A percentile compares a stretch with the other conserved stretches of the same genome.
These are phyloP conservation scores for Ensete glaucum DNA, from an alignment of 176 grass and related monocot genomes.

Conservation along the genomic window DNA sequence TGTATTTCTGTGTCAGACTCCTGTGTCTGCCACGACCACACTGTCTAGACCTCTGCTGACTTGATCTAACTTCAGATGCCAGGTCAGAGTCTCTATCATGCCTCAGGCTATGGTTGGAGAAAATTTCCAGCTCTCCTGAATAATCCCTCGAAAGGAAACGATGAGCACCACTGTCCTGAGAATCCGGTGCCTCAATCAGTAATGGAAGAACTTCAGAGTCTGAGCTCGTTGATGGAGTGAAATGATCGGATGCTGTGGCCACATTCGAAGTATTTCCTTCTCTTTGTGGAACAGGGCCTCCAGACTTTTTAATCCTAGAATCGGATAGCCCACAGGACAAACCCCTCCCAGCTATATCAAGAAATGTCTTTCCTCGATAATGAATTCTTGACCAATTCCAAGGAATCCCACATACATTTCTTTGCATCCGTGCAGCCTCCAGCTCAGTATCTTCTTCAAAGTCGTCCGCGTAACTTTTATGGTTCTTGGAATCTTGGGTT, in stretches of 20 bases:
- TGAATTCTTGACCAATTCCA: conserved; percentile 99
- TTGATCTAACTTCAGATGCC: conserved; percentile 40
- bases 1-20: conserved; percentile 77
- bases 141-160: conserved; percentile 31
- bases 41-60: conserved; percentile 24
- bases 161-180: conserved; percentile 21
- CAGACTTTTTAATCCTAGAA: conserved; percentile 40
- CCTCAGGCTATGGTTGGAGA: conserved; percentile 44
- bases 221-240: conserved; percentile 45
- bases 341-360: conserved; percentile 80
- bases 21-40: conserved; percentile 38
- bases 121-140: conserved; percentile 76
- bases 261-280: conserved; percentile 42
- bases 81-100: conserved; percentile 44
- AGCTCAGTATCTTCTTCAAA: conserved; percentile 26
- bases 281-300: conserved; percentile 31
- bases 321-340: conserved; percentile 80
- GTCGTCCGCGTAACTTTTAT: background rate
- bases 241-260: conserved; percentile 35
- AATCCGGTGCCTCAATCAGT: conserved; percentile 31
- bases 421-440: conserved; percentile 36
- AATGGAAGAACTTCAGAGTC: conserved; percentile 72
- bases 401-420: conserved; percentile 78
- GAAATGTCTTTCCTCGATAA: conserved; percentile 71
- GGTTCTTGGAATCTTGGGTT: background rate